Conservation (phyloP, 805 yeast genomes). For the Ogataea minuta region DNA sequence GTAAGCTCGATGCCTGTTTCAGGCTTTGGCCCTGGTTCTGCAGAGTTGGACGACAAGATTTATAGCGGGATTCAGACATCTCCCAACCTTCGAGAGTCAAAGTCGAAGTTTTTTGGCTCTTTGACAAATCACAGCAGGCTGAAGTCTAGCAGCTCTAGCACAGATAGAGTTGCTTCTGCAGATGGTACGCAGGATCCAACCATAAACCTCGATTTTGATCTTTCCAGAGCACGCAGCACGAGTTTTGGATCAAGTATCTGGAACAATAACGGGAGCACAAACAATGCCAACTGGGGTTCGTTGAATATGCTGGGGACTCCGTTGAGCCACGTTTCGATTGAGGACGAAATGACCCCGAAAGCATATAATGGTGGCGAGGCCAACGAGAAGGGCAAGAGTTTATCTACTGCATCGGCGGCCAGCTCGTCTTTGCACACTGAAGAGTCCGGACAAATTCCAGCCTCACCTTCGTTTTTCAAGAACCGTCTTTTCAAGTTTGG, state of each 20-base stretch:
- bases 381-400: background rate
- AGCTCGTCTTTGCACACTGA: slow-evolving; percentile 26
- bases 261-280: slow-evolving; percentile 25
- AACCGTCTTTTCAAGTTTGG: slow-evolving; percentile 39
- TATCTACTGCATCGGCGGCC: slow-evolving; percentile 8
- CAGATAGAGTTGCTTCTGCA: slow-evolving; percentile 10
- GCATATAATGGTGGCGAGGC: slow-evolving; percentile 2
- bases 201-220: slow-evolving; percentile 15
- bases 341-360: slow-evolving; percentile 6
- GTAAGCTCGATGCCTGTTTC: too few relatives aligned
- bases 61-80: slow-evolving; percentile 18
- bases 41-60: slow-evolving; percentile 1
- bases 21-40: too few relatives aligned
- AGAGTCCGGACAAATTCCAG: slow-evolving; percentile 21
- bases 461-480: slow-evolving; percentile 39
- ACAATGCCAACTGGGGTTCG: slow-evolving; percentile 18
- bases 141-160: slow-evolving; percentile 14
- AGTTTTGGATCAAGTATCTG: slow-evolving; percentile 38
- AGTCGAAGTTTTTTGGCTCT: slow-evolving; percentile 23
- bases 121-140: slow-evolving; percentile 14
- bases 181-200: slow-evolving; percentile 13
- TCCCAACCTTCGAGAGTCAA: slow-evolving; percentile 20
- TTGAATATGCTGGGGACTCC: slow-evolving; percentile 10
- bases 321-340: background rate
- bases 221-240: slow-evolving; percentile 32